Conservation (phyloP, 371 early-diverging fungal genomes). For the Mortierella sp. region DNA sequence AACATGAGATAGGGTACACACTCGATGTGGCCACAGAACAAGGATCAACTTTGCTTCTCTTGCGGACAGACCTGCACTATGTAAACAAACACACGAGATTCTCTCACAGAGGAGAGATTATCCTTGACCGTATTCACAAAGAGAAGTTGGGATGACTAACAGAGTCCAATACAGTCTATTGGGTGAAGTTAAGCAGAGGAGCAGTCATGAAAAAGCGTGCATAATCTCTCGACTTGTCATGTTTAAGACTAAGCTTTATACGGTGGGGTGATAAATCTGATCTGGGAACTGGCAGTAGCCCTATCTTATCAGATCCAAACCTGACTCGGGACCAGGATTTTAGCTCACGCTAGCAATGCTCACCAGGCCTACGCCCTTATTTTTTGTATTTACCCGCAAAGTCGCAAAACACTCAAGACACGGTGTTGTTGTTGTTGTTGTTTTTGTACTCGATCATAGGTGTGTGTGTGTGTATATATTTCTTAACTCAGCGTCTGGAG, state of each 20-base stretch:
- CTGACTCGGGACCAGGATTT: conserved; percentile 31
- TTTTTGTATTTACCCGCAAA: not conserved
- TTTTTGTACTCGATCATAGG: not conserved
- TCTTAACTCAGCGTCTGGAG: not conserved
- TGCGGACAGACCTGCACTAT: too few species aligned
- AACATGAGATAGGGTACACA: not conserved
- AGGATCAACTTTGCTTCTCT: too few species aligned
- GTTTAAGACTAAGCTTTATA: too few species aligned
- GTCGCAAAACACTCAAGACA: not conserved
- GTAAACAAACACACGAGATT: too few species aligned
- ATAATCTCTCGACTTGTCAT: not conserved
- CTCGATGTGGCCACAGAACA: too few species aligned
- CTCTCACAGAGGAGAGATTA: too few species aligned
- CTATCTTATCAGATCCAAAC: conserved; percentile 50
- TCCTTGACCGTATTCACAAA: too few species aligned
- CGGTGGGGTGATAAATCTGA: conserved; percentile 1
- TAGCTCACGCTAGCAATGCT: not conserved
- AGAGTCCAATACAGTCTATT: too few species aligned
- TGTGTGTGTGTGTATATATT: too few species aligned
- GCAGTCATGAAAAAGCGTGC: too few species aligned
- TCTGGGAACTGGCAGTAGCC: conserved; percentile 1
- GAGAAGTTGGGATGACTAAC: too few species aligned
- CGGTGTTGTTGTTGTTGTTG: not conserved
- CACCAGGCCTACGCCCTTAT: not conserved
- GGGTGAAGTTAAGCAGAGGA: too few species aligned